These are phyloP conservation scores for Parastagonospora avenae DNA, from an alignment of 2,329 filamentous ascomycete genomes.

Conservation along the genomic window DNA sequence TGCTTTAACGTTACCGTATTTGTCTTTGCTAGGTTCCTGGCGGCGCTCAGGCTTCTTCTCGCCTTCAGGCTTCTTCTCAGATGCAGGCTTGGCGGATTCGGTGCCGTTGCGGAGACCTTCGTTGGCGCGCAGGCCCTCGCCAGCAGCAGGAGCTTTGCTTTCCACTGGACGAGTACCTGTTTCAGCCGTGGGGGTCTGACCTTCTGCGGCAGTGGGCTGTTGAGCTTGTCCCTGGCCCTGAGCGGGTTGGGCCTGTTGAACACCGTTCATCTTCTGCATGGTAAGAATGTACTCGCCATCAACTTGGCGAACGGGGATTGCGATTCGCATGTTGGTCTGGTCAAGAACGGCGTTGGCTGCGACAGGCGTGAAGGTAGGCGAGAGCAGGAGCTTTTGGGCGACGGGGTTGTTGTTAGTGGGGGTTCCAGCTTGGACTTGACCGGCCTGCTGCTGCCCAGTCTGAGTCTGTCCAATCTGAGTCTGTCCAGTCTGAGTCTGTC, in stretches of 20 bases:
- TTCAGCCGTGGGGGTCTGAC: neutral
- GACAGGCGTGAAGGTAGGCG: slow-evolving; percentile 44
- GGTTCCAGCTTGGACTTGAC: slow-evolving; percentile 23
- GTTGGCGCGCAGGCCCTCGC: slow-evolving; percentile 5
- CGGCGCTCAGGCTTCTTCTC: slow-evolving; percentile 22
- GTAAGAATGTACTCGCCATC: slow-evolving; percentile 46
- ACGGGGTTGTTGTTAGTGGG: slow-evolving; percentile 41
- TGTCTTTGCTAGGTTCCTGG: slow-evolving; percentile 24
- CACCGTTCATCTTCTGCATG: slow-evolving; percentile 33
- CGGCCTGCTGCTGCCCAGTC: slow-evolving; percentile 1
- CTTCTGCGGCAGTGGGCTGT: slow-evolving; percentile 6
- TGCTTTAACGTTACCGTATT: slow-evolving; percentile 21
- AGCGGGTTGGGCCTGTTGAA: slow-evolving; percentile 14
- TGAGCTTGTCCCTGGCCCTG: slow-evolving; percentile 8
- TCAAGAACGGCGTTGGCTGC: slow-evolving; percentile 42
- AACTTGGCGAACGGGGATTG: slow-evolving; percentile 41
- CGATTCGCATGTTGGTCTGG: slow-evolving; percentile 43
- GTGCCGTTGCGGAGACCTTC: neutral
- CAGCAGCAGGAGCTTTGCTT: slow-evolving; percentile 4
- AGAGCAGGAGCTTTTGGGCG: slow-evolving; percentile 40
- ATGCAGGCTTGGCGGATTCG: slow-evolving; percentile 15
- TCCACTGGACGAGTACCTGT: neutral
- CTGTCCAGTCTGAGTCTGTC: too few species aligned
- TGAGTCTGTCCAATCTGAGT: too few species aligned
- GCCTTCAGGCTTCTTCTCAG: slow-evolving; percentile 5